Evolutionary conservation across 495 filamentous ascomycete species (phyloP), one percentile per base, ranked within the genome.

Genomic region (Extremus antarcticus): DNA sequence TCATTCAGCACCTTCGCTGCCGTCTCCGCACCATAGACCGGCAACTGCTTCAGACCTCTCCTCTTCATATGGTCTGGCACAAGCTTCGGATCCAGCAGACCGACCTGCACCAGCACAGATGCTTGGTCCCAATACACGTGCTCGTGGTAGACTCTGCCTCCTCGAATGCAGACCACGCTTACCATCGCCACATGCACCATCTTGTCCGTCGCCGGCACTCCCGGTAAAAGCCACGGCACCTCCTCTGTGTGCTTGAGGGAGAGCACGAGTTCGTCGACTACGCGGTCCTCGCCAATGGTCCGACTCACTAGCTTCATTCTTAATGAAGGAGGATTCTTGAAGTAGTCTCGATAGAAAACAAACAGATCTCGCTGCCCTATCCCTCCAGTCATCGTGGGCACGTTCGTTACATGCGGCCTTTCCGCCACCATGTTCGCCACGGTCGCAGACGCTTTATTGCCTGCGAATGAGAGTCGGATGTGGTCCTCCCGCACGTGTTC

Each of bases 101-200:
- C 88, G 0, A 88, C 69, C 68, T 94, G 89, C 17, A 84, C 76
- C 0, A 95, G 69, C 2, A 91, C 84, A 17, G 79, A 84, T 0
- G 85, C 87, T 65, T 94, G 88, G 62, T 94, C 90, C 88, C 88
- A 95, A 59, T 86, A 84, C 19, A 90, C 82, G 60, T 91, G 84
- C 67, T 95, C 89, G 50, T 86, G 82, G 63, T 82, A 88, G 2
- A 95, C 71, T 48, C 80, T 80, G 2, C 85, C 85, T 1, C 78
- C 87, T 11, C 87, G 76, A 47, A 92, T 71, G 55, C 83, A 83
- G 22, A 92, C 84, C 10, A 94, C 82, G 57, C 77, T 81, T 3
- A 88, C 84, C 19, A 94, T 71, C 0, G 86, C 80, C 16, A 94
- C 73, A 50, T 86, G 79, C 2, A 92, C 78, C 38, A 73, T 68